phyloP scores from a whole-genome alignment of 345 rosid species.

The Moricandia moricandioides region DNA sequence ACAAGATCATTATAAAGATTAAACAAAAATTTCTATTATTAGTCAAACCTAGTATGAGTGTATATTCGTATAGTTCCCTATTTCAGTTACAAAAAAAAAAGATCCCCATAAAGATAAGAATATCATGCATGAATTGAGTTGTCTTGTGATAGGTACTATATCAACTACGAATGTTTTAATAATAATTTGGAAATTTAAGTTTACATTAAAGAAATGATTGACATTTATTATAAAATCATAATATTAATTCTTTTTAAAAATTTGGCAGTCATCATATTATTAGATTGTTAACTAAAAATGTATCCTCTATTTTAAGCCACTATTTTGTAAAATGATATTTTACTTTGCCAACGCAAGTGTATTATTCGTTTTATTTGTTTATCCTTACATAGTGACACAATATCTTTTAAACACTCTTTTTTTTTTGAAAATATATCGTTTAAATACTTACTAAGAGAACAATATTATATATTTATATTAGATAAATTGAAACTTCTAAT shows the following conservation, averaged over 20 bases:
- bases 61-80: slow-evolving; percentile 10
- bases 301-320: neutral
- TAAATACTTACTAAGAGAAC: neutral
- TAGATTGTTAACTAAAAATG: neutral
- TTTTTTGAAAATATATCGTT: neutral
- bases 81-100: no score
- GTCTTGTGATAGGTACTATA: neutral
- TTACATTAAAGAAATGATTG: neutral
- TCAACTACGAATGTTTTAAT: neutral
- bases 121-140: neutral
- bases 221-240: neutral
- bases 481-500: neutral
- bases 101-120: neutral
- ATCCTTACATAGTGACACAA: neutral
- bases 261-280: no score
- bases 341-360: neutral
- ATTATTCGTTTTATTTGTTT: neutral
- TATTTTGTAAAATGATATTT: neutral
- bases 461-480: neutral
- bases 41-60: slow-evolving; percentile 15
- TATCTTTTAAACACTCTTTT: neutral
- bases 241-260: neutral
- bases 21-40: no score
- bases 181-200: neutral
- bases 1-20: no score